Percentiles rank a stretch among this genome's conserved stretches.
Conservation (phyloP, 2,329 filamentous ascomycete genomes). For the Beauveria bassiana region DNA sequence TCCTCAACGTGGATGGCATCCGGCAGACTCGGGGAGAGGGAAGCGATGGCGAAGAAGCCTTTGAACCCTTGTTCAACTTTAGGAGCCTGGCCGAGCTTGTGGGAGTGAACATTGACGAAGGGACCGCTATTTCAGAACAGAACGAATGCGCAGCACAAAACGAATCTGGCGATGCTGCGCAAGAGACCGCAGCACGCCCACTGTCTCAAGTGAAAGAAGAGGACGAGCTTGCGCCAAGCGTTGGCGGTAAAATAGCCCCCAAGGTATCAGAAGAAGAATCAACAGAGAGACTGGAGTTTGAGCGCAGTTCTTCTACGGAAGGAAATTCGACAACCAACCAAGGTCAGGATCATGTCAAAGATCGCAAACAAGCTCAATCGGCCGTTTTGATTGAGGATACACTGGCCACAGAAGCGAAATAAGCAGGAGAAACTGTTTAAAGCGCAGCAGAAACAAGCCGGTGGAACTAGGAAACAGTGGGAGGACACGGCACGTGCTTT, state of each 20-base stretch:
- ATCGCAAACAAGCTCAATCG: neutral
- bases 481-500: neutral
- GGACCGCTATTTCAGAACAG: conserved; percentile 24
- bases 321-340: neutral
- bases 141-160: neutral
- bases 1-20: conserved; percentile 28
- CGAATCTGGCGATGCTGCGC: conserved; percentile 14
- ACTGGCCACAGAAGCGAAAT: neutral
- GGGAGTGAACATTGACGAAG: conserved; percentile 51
- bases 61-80: conserved; percentile 87
- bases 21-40: conserved; percentile 36
- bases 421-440: neutral
- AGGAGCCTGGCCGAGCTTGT: conserved; percentile 80
- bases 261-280: neutral
- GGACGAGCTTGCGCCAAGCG: conserved; percentile 25
- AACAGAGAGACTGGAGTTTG: conserved; percentile 5
- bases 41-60: conserved; percentile 42
- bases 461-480: no score
- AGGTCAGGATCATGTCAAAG: neutral
- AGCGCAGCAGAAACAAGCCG: no score
- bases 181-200: conserved; percentile 19
- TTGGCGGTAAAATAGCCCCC: conserved; percentile 15
- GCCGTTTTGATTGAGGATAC: neutral
- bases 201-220: conserved; percentile 32
- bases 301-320: neutral